Base-by-base conservation (phyloP, 768 basidiomycete genomes). In the Lactarius pseudohatsudake region DNA sequence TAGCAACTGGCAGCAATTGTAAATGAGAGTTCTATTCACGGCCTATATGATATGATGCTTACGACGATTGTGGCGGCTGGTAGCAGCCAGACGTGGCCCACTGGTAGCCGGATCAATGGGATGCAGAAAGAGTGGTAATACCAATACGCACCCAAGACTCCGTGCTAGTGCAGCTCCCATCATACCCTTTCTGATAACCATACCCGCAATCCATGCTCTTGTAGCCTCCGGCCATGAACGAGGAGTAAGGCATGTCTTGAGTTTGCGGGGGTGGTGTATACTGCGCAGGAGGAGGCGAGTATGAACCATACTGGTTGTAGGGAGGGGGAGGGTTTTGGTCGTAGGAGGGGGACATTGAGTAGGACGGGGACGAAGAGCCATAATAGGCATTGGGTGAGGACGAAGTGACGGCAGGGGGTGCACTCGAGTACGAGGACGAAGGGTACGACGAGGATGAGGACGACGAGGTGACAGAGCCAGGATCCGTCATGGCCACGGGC, bases 171-270 rank as follows among this genome's bases (percentile, higher is more conserved):
- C 89, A 91, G 57, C 78, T 79, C 40, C 86, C 87, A 73, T 87
- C 82, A 11, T 74, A 77, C 63, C 74, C 75, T 76, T 87, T 88
- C 57, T 75, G 71, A 72, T 86, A 86, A 30, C 89, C 89, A 73
- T 91, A 91, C 59, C 89, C 89, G 73, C 89, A 91, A 69, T 81
- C 76, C 75, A 90, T 76, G 74, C 80, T 82, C 74, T 80, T 79
- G 76, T 90, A 91, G 32, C 89, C 89, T 64, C 88, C 89, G 40
- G 72, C 72, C 75, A 77, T 78, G 77, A 87, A 88, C 38, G 81
- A 79, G 15, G 81, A 78, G 74, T 90, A 90, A 20, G 60, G 59
- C 69, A 64, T 64, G 11, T 32, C 59, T n/a, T 47, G 18, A 15
- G 53, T 34, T 47, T 59, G 40, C 20, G 81, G 74, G n/a, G 77